A percentile compares a stretch with the other conserved stretches of the same genome.
phyloP scores from a whole-genome alignment of 345 rosid species.

The Eucalyptus sp. region DNA sequence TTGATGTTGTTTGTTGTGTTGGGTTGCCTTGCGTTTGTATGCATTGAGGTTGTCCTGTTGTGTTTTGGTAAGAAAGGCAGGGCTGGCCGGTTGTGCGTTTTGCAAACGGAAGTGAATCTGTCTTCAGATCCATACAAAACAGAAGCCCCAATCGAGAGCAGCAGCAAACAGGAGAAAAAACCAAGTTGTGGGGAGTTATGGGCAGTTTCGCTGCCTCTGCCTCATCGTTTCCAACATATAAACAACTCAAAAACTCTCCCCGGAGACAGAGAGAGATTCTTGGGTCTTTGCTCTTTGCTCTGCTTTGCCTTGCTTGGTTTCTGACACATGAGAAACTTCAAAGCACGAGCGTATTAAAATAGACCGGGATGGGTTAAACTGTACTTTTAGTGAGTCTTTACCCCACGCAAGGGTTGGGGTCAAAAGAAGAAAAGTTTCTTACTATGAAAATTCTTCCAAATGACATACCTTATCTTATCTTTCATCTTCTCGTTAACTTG shows the following conservation, averaged over 20 bases:
- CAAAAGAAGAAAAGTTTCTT: not conserved
- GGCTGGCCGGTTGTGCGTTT: not conserved
- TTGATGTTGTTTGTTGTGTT: slow-evolving; percentile 16
- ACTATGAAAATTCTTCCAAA: not conserved
- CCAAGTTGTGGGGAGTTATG: not conserved
- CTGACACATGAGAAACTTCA: slow-evolving; percentile 27
- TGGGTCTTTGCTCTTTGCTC: slow-evolving; percentile 18
- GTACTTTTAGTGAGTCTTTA: not conserved
- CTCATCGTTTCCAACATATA: slow-evolving; percentile 20
- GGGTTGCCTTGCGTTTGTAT: slow-evolving; percentile 18
- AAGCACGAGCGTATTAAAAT: slow-evolving; percentile 33
- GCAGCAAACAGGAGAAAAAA: not conserved
- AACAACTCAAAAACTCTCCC: not conserved
- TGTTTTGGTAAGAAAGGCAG: not conserved
- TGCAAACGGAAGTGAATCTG: slow-evolving; percentile 24
- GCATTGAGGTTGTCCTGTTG: slow-evolving; percentile 45
- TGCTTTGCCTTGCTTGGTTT: not conserved
- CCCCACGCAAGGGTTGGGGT: not conserved
- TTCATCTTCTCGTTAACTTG: not conserved
- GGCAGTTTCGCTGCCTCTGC: not conserved
- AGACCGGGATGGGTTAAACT: not conserved
- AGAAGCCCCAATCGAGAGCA: slow-evolving; percentile 3
- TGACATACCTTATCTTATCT: not conserved
- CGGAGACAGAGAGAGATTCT: slow-evolving; percentile 4
- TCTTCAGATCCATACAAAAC: slow-evolving; percentile 33